Evolutionary conservation across 371 early-diverging fungal species (phyloP), one percentile per base, ranked within the genome.

Genomic region (Actinomucor elegans): DNA sequence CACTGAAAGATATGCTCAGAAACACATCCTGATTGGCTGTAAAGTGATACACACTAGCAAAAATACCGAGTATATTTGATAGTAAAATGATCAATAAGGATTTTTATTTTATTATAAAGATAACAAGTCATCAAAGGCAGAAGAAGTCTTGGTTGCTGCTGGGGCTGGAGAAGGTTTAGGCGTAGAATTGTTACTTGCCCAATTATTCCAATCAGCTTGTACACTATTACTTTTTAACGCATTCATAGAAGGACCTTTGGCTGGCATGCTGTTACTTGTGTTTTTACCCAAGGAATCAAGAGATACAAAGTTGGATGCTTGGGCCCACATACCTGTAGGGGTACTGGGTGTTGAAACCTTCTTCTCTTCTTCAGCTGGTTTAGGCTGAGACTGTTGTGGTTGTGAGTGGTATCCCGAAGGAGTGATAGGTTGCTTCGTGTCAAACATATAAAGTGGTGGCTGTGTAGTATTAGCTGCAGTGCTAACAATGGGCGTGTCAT

Each of bases 161-260:
- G n/a, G n/a, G n/a, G n/a, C n/a, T n/a, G n/a, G n/a, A n/a, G n/a
- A n/a, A n/a, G n/a, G n/a, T n/a, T n/a, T n/a, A 51, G 68, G 24
- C 43, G 49, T 51, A 47, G 57, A 17, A 50, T 55, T 51, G 7
- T 47, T 42, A 18, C 50, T 56, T 18, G 79, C 79, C 73, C 73
- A 76, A 18, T 65, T 59, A 18, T 59, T 67, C 79, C 79, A 77
- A 28, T 66, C 61, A 11, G 75, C 61, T 49, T 61, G 61, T 3
- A 60, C 55, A 48, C 65, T 71, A 2, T 65, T 71, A 45, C 56
- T 68, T 48, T 79, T 81, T 64, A 84, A 55, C 4, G 84, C 64
- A 24, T 84, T 84, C 80, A 84, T 84, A 8, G 84, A 84, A 14
- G 79, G 79, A 0, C 81, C 84, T 10, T 53, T 24, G 28, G 71